Evolutionary conservation across 352 stramenopile genomes (phyloP).

Genomic region (Phytopythium sindhum): DNA sequence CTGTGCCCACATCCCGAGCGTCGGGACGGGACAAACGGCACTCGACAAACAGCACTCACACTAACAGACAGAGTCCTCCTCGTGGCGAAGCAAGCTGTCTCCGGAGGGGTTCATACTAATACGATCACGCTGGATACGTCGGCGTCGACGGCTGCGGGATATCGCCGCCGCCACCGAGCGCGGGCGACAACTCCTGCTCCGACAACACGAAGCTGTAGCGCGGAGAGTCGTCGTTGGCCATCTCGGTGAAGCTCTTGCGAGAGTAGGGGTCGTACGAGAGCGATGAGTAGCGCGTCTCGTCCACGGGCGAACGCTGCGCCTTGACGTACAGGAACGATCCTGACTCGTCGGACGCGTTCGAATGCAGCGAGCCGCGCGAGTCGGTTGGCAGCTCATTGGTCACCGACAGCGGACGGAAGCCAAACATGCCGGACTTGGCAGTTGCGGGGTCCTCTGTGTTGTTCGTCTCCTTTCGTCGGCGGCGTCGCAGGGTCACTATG

Average conservation of each 20-base stretch:
- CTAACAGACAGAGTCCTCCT: conserved; percentile 3
- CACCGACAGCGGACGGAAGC: conserved; percentile 36
- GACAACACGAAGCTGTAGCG: conserved; percentile 43
- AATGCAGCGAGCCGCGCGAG: conserved; percentile 28
- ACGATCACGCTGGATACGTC: conserved; percentile 8
- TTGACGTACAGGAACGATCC: conserved; percentile 55
- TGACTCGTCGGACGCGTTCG: conserved; percentile 34
- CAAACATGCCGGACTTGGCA: conserved; percentile 35
- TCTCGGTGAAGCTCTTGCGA: conserved; percentile 32
- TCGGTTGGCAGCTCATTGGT: conserved; percentile 37
- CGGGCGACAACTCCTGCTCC: conserved; percentile 17
- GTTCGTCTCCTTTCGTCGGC: conserved; percentile 7
- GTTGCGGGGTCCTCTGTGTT: conserved; percentile 4
- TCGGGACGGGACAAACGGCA: background rate
- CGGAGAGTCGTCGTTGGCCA: conserved; percentile 16
- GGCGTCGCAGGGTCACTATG: conserved; percentile 20
- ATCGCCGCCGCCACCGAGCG: conserved; percentile 7
- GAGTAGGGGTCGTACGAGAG: conserved; percentile 58
- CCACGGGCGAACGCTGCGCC: conserved; percentile 32
- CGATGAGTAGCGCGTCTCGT: conserved; percentile 28
- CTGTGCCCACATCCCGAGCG: background rate
- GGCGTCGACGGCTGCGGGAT: background rate
- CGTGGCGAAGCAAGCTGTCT: background rate
- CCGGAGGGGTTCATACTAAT: conserved; percentile 9
- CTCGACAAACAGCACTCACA: conserved; percentile 4